Evolutionary conservation across 2,329 filamentous ascomycete genomes (phyloP), one percentile per base, ranked within the genome.

Genomic region (Monilinia vaccinii-corymbosi): DNA sequence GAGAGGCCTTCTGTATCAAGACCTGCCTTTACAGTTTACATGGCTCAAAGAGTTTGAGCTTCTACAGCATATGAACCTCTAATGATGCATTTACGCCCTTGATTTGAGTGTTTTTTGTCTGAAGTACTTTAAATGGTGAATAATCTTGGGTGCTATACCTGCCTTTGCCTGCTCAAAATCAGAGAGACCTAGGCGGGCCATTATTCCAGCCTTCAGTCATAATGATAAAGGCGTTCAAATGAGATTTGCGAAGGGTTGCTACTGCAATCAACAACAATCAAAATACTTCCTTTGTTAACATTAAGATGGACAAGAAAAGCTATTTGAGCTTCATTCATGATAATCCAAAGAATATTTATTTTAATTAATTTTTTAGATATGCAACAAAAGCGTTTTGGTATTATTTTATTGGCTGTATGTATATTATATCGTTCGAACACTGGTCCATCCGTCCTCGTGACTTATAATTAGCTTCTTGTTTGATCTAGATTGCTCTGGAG

Each of bases 1-100:
- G 64, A 61, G 51, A 62, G 60, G 47, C 62, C 63, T 65, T 62
- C 61, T 71, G 70, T 71, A 71, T 64, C 64, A 71, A 68, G 62
- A 71, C 60, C 63, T 62, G 59, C 59, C 62, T 63, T 53, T 46
- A 50, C 38, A 58, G 49, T 56, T 58, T 45, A 32, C 28, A 47
- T 58, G 34, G 34, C 44, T 36, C 44, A 56, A 34, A 52, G 36
- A 25, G 23, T 52, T 36, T 52, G 56, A 58, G 56, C 46, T 57
- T 49, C 44, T 40, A 31, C 34, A 58, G 56, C 36, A 58, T 52
- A 58, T 52, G 56, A 52, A n/a, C 38, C 56, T 58, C 56, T 58
- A 58, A 58, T 58, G 56, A 58, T 52, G 36, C 56, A 58, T 58
- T 42, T 42, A 58, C 31, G 36, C 38, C 34, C 28, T 57, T 34